Percentiles rank a stretch among this genome's conserved stretches.
These are phyloP conservation scores for Ascochyta clinopodiicola DNA, from an alignment of 2,329 filamentous ascomycete genomes.

Conservation along the genomic window DNA sequence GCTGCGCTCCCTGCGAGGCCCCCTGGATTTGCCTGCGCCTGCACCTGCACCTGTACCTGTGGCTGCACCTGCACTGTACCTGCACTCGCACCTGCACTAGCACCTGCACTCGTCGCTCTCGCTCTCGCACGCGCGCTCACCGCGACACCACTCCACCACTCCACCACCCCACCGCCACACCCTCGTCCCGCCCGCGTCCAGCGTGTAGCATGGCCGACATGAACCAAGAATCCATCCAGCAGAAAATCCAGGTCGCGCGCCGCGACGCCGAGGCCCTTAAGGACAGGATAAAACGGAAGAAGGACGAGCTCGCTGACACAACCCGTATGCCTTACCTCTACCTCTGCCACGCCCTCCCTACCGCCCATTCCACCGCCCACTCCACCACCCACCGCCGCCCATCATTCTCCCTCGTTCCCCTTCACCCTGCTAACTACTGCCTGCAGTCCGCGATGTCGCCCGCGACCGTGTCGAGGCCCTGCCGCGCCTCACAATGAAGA, in stretches of 20 bases:
- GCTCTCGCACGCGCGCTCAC: constrained; percentile 28
- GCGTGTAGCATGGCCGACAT: constrained; percentile 54
- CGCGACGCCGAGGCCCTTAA: constrained; percentile 98
- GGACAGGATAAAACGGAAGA: constrained; percentile 99
- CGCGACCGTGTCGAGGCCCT: constrained; percentile 91
- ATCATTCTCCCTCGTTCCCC: neutral
- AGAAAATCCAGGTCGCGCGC: constrained; percentile 88
- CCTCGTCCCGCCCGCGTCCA: constrained; percentile 16
- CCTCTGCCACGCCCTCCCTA: constrained; percentile 4
- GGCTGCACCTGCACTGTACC: neutral
- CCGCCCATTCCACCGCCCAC: neutral
- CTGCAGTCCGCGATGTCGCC: constrained; percentile 85
- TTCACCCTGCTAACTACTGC: constrained; percentile 33
- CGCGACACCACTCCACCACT: constrained; percentile 1
- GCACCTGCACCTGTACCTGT: too few relatives aligned
- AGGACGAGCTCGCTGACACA: constrained; percentile 98
- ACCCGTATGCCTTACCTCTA: constrained; percentile 72
- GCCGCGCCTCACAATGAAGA: constrained; percentile 95
- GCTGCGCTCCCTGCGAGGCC: constrained; percentile 40
- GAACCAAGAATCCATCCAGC: constrained; percentile 59
- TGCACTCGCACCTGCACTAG: too few relatives aligned
- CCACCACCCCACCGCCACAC: neutral
- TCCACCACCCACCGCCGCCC: too few relatives aligned
- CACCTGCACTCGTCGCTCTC: neutral
- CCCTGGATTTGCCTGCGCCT: constrained; percentile 42